Conservation (phyloP, 2,329 filamentous ascomycete genomes). For the Zopfia rhizophila region DNA sequence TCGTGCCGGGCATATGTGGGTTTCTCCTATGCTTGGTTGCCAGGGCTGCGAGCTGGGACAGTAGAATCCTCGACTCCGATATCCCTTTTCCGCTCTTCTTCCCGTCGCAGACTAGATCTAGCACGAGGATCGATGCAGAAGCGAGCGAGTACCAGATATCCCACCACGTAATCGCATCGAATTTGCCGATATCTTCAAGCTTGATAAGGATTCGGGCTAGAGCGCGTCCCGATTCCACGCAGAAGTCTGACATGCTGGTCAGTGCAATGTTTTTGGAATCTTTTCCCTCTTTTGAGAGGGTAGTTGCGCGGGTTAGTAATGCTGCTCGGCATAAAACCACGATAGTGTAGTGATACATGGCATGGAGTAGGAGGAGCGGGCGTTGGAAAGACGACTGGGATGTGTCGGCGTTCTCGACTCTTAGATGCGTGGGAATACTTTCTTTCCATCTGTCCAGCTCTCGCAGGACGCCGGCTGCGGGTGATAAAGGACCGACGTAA, state of each 20-base stretch:
- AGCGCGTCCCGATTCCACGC: constrained; percentile 50
- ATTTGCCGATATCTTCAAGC: constrained; percentile 49
- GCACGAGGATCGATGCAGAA: constrained; percentile 50
- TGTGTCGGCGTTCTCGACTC: constrained; percentile 42
- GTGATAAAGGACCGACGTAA: constrained; percentile 51
- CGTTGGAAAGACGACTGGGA: constrained; percentile 49
- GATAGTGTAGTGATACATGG: constrained; percentile 54
- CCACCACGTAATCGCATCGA: constrained; percentile 55
- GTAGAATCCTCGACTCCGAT: constrained; percentile 43
- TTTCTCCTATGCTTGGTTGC: constrained; percentile 44
- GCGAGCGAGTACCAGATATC: constrained; percentile 55
- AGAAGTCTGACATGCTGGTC: constrained; percentile 49
- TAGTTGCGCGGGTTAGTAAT: constrained; percentile 50
- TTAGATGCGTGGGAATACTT: constrained; percentile 51
- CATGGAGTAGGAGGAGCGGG: constrained; percentile 52
- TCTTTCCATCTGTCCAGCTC: constrained; percentile 54
- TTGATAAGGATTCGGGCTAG: constrained; percentile 47
- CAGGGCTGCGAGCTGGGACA: constrained; percentile 49
- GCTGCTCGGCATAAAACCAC: constrained; percentile 52
- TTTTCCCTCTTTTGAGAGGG: constrained; percentile 37
- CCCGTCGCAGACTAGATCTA: constrained; percentile 48
- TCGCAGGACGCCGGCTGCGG: constrained; percentile 50
- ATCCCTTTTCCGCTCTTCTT: constrained; percentile 32
- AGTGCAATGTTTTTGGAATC: constrained; percentile 40
- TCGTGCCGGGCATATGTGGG: constrained; percentile 51